Evolutionary conservation across 257 asterid genomes (phyloP).

Genomic region (Solanum chmielewskii): DNA sequence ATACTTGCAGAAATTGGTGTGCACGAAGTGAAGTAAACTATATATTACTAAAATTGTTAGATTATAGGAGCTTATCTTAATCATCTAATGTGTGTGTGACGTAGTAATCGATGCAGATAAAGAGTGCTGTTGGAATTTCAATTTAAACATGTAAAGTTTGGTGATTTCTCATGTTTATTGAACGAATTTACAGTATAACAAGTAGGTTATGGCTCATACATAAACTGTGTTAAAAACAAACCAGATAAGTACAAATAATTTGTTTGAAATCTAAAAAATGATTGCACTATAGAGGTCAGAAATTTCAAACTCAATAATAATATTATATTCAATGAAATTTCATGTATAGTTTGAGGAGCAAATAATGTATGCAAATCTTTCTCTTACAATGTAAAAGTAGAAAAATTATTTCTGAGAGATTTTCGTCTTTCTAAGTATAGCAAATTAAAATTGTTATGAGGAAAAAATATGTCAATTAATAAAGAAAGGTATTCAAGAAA

Average conservation of each 20-base stretch:
- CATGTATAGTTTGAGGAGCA: fast-evolving
- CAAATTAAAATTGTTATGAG: too few species aligned
- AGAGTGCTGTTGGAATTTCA: background rate
- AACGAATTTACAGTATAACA: background rate
- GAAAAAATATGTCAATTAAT: too few species aligned
- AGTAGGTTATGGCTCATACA: background rate
- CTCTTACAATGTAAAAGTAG: fast-evolving
- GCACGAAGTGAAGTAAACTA: background rate
- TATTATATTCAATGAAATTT: background rate
- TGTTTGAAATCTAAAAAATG: background rate
- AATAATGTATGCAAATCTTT: fast-evolving
- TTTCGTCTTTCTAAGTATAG: background rate
- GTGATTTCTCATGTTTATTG: background rate
- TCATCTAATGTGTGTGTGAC: background rate
- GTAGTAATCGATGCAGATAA: background rate
- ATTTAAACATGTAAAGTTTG: background rate
- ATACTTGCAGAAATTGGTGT: background rate
- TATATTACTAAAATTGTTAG: background rate
- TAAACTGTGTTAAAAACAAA: background rate
- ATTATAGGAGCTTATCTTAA: background rate
- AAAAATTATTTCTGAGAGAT: background rate
- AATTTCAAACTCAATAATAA: background rate
- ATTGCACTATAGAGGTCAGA: background rate
- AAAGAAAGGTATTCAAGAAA: too few species aligned
- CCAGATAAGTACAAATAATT: background rate